Conservation (phyloP, 2,329 filamentous ascomycete genomes). For the Aspergillus sp. region DNA sequence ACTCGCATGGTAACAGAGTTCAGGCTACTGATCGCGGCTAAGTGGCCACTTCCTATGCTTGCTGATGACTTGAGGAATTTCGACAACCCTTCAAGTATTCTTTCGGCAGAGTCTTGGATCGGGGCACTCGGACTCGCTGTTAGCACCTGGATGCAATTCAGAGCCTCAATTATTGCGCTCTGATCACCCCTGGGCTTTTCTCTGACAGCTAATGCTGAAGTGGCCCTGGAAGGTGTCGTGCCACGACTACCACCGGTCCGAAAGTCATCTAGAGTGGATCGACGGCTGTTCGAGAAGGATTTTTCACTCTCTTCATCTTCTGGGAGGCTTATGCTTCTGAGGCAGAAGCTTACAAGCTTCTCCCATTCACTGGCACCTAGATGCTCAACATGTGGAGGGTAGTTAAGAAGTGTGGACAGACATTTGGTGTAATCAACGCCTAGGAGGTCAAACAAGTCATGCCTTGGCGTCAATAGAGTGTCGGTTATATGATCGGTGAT, state of each 20-base stretch:
- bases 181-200: conserved; percentile 30
- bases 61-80: conserved; percentile 62
- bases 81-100: conserved; percentile 57
- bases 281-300: conserved; percentile 29
- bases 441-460: conserved; percentile 67
- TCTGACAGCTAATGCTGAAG: conserved; percentile 24
- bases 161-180: conserved; percentile 52
- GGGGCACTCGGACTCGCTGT: conserved; percentile 68
- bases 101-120: conserved; percentile 55
- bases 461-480: conserved; percentile 62
- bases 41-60: conserved; percentile 64
- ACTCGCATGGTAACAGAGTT: conserved; percentile 68
- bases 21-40: conserved; percentile 71
- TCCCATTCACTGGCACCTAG: conserved; percentile 69
- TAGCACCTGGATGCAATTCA: conserved; percentile 66
- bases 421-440: conserved; percentile 76
- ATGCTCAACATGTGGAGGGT: conserved; percentile 77
- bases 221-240: conserved; percentile 32
- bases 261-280: conserved; percentile 27
- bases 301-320: conserved; percentile 29
- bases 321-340: conserved; percentile 54
- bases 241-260: conserved; percentile 25
- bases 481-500: conserved; percentile 81
- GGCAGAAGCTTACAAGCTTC: conserved; percentile 67
- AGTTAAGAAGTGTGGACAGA: conserved; percentile 67